Percentiles rank a stretch among this genome's conserved stretches.
Evolutionary conservation across 2,329 filamentous ascomycete species (phyloP).

Genomic region (Fusarium palustre): DNA sequence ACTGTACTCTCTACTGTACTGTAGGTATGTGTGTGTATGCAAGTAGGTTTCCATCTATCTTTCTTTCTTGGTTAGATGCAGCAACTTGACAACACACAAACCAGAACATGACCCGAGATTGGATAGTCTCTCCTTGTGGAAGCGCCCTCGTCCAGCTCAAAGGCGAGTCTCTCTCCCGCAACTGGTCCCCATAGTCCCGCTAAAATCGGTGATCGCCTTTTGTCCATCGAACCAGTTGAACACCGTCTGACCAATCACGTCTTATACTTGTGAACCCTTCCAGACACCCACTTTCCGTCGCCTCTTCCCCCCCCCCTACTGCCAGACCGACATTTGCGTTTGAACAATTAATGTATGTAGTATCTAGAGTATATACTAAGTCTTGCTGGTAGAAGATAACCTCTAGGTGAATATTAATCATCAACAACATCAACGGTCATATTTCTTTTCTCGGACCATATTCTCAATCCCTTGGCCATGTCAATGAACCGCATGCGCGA

Average conservation of each 20-base stretch:
- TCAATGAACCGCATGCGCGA: constrained; percentile 13
- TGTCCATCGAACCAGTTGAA: constrained; percentile 40
- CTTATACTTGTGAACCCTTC: constrained; percentile 27
- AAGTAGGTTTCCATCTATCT: neutral
- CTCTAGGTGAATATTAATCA: neutral
- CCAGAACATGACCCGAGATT: constrained; percentile 34
- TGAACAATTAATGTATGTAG: neutral
- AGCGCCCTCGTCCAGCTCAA: constrained; percentile 37
- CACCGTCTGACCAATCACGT: constrained; percentile 36
- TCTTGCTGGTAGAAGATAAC: neutral
- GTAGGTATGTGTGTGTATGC: neutral
- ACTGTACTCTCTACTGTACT: constrained; percentile 17
- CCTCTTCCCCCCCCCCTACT: constrained; percentile 24
- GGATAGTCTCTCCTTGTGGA: constrained; percentile 29
- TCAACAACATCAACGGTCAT: neutral
- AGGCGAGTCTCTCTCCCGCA: constrained; percentile 23
- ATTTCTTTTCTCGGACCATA: constrained; percentile 24
- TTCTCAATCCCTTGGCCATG: constrained; percentile 8
- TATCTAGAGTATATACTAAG: neutral
- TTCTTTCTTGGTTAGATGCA: constrained; percentile 36
- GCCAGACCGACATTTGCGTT: constrained; percentile 42
- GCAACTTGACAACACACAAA: constrained; percentile 44
- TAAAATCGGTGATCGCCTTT: constrained; percentile 42
- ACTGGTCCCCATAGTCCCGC: constrained; percentile 45
- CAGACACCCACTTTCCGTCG: constrained; percentile 35